Base-by-base conservation (phyloP, 495 filamentous ascomycete species). In the Tuber umbilicatum region DNA sequence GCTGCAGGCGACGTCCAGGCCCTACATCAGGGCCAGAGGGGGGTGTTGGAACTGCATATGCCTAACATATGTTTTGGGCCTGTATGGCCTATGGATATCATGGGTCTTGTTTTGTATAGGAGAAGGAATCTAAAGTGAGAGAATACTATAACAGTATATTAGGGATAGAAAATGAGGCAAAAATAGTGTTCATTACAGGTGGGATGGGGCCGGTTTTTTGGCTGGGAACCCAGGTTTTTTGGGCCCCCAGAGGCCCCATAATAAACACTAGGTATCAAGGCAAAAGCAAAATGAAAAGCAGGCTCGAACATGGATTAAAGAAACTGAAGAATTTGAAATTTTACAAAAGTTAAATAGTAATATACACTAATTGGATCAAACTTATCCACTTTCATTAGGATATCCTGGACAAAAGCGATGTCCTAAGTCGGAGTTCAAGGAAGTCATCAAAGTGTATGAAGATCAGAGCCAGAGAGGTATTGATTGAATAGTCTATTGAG, bases 391-490 rank as follows among this genome's bases (percentile, higher is more conserved):
- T 31, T 42, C 41, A 69, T 74, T 41, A 41, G 67, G 43, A 19
- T 0, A 39, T 41, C 38, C 31, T 6, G 35, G 69, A 64, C 71
- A 73, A 42, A 73, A 73, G 47, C 12, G 50, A 16, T 16, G 6
- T 38, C 39, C 47, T n/a, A 55, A 75, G 27, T 75, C 43, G 73
- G 70, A 75, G 17, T 69, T 68, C 55, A 72, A 75, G 31, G 37
- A 75, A 37, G 0, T 41, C 0, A 72, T 71, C 9, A 68, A 50
- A 16, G 70, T 45, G 10, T 9, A 42, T 5, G 31, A 50, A 21
- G 69, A 47, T 64, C 39, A 37, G 9, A 40, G 68, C 1, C 40
- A 73, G 31, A 38, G 50, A 37, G 70, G 74, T 2, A 47, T 75
- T 19, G 55, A 75, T 71, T 72, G 70, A 40, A 38, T 69, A 35